Percentiles rank a stretch among this genome's conserved stretches.
Evolutionary conservation across 2,329 filamentous ascomycete genomes (phyloP).

Genomic region (Leptodontidium sp.): DNA sequence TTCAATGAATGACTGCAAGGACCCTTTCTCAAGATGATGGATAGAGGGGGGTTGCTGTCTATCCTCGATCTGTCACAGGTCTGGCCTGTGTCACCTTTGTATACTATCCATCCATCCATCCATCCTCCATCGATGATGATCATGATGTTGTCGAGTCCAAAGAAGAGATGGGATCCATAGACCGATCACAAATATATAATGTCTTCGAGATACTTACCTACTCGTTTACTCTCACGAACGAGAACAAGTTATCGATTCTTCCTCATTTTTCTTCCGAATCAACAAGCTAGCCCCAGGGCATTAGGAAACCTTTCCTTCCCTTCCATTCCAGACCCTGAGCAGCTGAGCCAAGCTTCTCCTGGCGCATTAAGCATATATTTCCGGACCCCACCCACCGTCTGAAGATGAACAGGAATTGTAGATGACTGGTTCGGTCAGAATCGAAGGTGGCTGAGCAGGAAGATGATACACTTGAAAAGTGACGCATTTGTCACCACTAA

Average conservation of each 20-base stretch:
- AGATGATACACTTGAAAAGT: slow-evolving; percentile 8
- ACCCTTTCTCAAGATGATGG: slow-evolving; percentile 23
- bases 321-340: not conserved
- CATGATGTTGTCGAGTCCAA: not conserved
- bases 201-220: slow-evolving; percentile 12
- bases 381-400: slow-evolving; percentile 2
- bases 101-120: slow-evolving; percentile 25
- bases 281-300: not conserved
- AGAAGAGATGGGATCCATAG: not conserved
- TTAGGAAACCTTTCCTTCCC: too few species aligned
- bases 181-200: slow-evolving; percentile 21
- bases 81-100: slow-evolving; percentile 28
- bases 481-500: not conserved
- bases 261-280: not conserved
- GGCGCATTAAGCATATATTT: slow-evolving; percentile 15
- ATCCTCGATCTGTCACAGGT: not conserved
- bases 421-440: not conserved
- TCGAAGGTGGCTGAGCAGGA: slow-evolving; percentile 11
- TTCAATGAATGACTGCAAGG: slow-evolving; percentile 26
- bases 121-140: not conserved
- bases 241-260: too few species aligned
- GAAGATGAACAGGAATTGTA: slow-evolving; percentile 15
- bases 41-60: slow-evolving; percentile 10
- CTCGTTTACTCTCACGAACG: not conserved
- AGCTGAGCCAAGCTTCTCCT: slow-evolving; percentile 8